Evolutionary conservation across 768 basidiomycete species (phyloP).

Genomic region (Rubroboletus satanas): DNA sequence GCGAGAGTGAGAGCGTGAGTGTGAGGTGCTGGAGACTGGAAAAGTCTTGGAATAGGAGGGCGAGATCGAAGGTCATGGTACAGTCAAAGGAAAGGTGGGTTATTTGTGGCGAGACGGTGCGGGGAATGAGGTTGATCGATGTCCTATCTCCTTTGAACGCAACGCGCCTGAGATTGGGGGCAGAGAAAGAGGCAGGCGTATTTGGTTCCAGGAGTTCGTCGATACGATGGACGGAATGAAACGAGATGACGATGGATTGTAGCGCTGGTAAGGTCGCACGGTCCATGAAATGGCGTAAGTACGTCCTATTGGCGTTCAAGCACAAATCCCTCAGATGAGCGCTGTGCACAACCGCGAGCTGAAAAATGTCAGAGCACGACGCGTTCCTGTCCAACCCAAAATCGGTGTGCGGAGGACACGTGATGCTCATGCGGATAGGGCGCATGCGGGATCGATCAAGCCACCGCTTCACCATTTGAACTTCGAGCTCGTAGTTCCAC

Average conservation of each 20-base stretch:
- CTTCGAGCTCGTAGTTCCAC: conserved; percentile 27
- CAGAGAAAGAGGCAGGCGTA: background rate
- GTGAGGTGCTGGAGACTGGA: conserved; percentile 13
- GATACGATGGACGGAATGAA: conserved; percentile 6
- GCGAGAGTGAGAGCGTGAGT: conserved; percentile 11
- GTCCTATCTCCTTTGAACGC: conserved; percentile 12
- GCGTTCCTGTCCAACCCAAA: conserved; percentile 7
- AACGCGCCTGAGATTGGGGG: conserved; percentile 18
- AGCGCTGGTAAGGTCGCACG: conserved; percentile 9
- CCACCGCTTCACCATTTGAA: conserved; percentile 26
- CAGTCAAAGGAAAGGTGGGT: conserved; percentile 25
- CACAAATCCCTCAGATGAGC: conserved; percentile 15
- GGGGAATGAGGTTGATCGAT: conserved; percentile 16
- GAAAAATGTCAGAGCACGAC: conserved; percentile 18
- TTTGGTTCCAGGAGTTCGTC: conserved; percentile 1
- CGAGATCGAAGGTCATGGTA: conserved; percentile 16
- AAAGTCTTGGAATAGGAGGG: conserved; percentile 18
- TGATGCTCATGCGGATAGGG: conserved; percentile 22
- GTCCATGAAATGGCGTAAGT: conserved; percentile 20
- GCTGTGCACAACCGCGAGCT: conserved; percentile 20
- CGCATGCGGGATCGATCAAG: conserved; percentile 19
- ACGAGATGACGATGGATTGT: conserved; percentile 15
- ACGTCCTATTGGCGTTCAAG: conserved; percentile 16
- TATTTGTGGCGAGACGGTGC: conserved; percentile 13
- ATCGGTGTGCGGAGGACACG: conserved; percentile 15